These are phyloP conservation scores for bread wheat (Triticum aestivum) DNA, from an alignment of 176 grass and related monocot genomes.

Conservation along the genomic window IWGSC_CS_RefSeq_v2.1 NC_057814.1:190047929-190048428, in stretches of 20 bases:
- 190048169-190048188: constrained; percentile 32
- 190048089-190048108: neutral
- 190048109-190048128: neutral
- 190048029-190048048: constrained; percentile 12
- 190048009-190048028: constrained; percentile 55
- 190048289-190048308: constrained; percentile 49
- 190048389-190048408: constrained; percentile 48
- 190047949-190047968: constrained; percentile 13
- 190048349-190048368: constrained; percentile 49
- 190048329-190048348: constrained; percentile 54
- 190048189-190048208: constrained; percentile 54
- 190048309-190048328: constrained; percentile 57
- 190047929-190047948: neutral
- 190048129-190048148: constrained; percentile 33
- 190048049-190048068: constrained; percentile 28
- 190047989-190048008: constrained; percentile 58
- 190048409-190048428: constrained; percentile 65
- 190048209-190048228: constrained; percentile 53
- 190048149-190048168: constrained; percentile 20
- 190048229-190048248: constrained; percentile 45
- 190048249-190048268: constrained; percentile 20
- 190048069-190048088: constrained; percentile 10
- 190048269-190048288: constrained; percentile 46
- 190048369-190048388: constrained; percentile 49
- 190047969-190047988: constrained; percentile 67